Evolutionary conservation across 306 rosid species (phyloP), one percentile per base, ranked within the genome.

Genomic region (Rosa multiflora): DNA sequence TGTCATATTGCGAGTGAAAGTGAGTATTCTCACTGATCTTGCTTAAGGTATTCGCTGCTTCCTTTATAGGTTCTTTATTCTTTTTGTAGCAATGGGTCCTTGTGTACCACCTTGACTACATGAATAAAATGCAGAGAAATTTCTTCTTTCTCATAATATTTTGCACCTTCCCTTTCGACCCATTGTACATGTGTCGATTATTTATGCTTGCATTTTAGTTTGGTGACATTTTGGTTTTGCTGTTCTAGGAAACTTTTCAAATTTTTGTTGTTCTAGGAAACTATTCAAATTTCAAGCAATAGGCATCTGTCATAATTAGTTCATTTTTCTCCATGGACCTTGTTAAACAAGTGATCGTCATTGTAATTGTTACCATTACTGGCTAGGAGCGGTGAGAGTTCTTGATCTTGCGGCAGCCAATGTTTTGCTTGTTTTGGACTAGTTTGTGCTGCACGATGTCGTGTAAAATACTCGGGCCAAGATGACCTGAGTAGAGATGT

Each of bases 91-190:
- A 53, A 75, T 68, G 72, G 93, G 74, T 85, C 78, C 58, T 64
- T 82, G 89, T 81, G 90, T 87, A 62, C 42, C 48, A 83, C 90
- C 90, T 84, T 84, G 85, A 88, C 91, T 90, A 87, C 94, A 74
- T 70, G 76, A 92, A 91, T 92, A 91, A 91, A 92, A 61, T 59
- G 51, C 68, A n/a, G 67, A 66, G 32, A 56, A 70, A 55, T 44
- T 52, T 35, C 48, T 67, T 56, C 51, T 0, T 17, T 51, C 23
- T 8, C 48, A n/a, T 20, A 1, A 11, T 53, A 17, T 20, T 20
- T 5, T n/a, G 37, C 76, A 35, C 29, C 37, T 73, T 20, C 13
- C 4, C 4, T 35, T 64, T 32, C 17, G 4, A n/a, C 40, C 40
- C 40, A 1, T 10, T 1, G 14, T 6, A 15, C 18, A 3, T 67